Base-by-base conservation (phyloP, 768 basidiomycete species). In the Tricholoma sp. region DNA sequence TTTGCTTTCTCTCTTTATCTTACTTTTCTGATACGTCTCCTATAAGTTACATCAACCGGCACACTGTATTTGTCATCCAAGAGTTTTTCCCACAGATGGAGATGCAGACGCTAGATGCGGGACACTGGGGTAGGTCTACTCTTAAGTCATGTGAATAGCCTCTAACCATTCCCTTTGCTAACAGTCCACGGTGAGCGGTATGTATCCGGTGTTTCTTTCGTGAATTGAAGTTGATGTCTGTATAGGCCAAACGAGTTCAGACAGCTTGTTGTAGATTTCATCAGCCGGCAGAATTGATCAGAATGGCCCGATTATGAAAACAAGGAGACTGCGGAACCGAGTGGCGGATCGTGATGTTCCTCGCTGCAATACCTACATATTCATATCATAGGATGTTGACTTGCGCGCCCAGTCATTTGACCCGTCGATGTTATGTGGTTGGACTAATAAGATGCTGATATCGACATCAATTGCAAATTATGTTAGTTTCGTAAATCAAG, bases 161-260 rank as follows among this genome's bases (percentile, higher is more conserved):
- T 50, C 37, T 1, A 34, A 36, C 33, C 8, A 51, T 18, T 12
- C 32, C 9, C 17, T 52, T 55, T 6, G 3, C 37, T 48, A 24
- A 24, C 24, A 89, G 87, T 92, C 24, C 91, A 93, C 62, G 86
- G 88, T 12, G 90, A 93, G 64, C 77, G 76, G 83, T 64, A 52
- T 39, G 45, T 54, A 12, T 36, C 6, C n/a, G 15, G 11, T 12
- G 32, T 9, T 12, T 24, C 36, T 17, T 51, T 18, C n/a, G 2
- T 12, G 20, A 8, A 49, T 13, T 3, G 13, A 32, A 10, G 15
- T 52, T 24, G 45, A 18, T 42, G 10, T 6, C 4, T 34, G 29
- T 15, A n/a, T 36, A 64, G 59, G 28, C 82, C 82, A 6, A 72
- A 75, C 44, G 82, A 83, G 57, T 83, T 82, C 69, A 80, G 68